These are phyloP conservation scores for Mycena vitilis DNA, from an alignment of 768 basidiomycete species.

Conservation along the genomic window DNA sequence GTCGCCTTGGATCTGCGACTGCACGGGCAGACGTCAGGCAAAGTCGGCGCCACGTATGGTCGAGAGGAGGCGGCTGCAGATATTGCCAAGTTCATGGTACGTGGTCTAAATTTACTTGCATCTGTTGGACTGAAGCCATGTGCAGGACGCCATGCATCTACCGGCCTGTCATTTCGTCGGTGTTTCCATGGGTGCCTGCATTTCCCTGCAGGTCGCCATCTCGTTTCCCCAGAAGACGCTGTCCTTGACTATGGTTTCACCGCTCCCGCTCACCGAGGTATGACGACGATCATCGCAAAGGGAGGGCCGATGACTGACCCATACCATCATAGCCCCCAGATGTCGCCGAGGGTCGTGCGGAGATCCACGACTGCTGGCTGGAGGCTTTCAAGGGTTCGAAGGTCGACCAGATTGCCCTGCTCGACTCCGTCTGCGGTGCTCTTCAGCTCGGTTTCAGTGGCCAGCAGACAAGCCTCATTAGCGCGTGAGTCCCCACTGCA, in stretches of 20 bases:
- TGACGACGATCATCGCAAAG: background rate
- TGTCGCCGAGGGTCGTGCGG: constrained; percentile 34
- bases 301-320: background rate
- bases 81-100: constrained; percentile 47
- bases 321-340: constrained; percentile 40
- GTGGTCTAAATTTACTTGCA: background rate
- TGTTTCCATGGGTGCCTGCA: constrained; percentile 47
- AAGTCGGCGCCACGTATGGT: constrained; percentile 42
- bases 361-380: constrained; percentile 34
- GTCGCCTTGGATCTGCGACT: constrained; percentile 50
- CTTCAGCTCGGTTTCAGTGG: constrained; percentile 35
- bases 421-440: constrained; percentile 32
- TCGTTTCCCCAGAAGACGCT: constrained; percentile 45
- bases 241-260: constrained; percentile 53
- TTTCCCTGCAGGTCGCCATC: constrained; percentile 49
- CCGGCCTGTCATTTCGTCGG: constrained; percentile 52
- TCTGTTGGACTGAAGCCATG: background rate
- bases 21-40: constrained; percentile 46
- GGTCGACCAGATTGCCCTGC: constrained; percentile 33
- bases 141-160: constrained; percentile 46
- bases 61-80: constrained; percentile 48
- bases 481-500: constrained; percentile 18
- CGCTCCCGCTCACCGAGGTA: constrained; percentile 48
- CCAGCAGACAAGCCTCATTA: constrained; percentile 7
- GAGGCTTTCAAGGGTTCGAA: constrained; percentile 32